Percentiles rank a stretch among this genome's conserved stretches.
These are phyloP conservation scores for Fragaria ananassa DNA, from an alignment of 306 rosid genomes.

Conservation along the genomic window DNA sequence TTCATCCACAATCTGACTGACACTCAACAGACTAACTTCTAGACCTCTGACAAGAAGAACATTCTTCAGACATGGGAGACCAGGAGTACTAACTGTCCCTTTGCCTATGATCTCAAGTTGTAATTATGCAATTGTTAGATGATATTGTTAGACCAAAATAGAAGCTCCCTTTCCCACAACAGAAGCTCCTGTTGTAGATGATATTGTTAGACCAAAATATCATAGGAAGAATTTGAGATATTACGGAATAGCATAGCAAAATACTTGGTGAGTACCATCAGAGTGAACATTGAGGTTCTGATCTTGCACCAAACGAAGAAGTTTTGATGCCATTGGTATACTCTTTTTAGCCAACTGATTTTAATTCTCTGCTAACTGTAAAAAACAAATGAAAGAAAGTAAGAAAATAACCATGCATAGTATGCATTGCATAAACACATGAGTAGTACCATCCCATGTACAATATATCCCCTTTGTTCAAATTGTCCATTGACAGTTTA, in stretches of 20 bases:
- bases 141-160: too few species aligned
- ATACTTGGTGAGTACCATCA: conserved; percentile 37
- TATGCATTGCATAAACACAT: neutral
- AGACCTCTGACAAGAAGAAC: too few species aligned
- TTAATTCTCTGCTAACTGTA: conserved; percentile 21
- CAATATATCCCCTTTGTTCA: neutral
- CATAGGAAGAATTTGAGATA: neutral
- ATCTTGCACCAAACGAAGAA: conserved; percentile 41
- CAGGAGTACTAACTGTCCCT: too few species aligned
- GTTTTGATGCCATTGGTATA: conserved; percentile 44
- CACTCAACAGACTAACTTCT: too few species aligned
- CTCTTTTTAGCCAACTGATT: conserved; percentile 6
- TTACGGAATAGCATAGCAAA: neutral
- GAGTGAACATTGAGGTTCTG: conserved; percentile 34
- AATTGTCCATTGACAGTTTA: neutral
- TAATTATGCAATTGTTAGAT: too few species aligned
- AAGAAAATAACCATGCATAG: neutral
- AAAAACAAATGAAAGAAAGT: neutral
- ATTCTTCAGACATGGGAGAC: too few species aligned
- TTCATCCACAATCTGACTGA: too few species aligned
- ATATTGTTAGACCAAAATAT: neutral
- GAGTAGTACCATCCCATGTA: neutral
- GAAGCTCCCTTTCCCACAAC: conserved; percentile 36
- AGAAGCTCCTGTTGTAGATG: conserved; percentile 40
- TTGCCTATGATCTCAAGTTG: too few species aligned